Evolutionary conservation across 2,329 filamentous ascomycete genomes (phyloP).

Genomic region (Xylariaceae sp.): DNA sequence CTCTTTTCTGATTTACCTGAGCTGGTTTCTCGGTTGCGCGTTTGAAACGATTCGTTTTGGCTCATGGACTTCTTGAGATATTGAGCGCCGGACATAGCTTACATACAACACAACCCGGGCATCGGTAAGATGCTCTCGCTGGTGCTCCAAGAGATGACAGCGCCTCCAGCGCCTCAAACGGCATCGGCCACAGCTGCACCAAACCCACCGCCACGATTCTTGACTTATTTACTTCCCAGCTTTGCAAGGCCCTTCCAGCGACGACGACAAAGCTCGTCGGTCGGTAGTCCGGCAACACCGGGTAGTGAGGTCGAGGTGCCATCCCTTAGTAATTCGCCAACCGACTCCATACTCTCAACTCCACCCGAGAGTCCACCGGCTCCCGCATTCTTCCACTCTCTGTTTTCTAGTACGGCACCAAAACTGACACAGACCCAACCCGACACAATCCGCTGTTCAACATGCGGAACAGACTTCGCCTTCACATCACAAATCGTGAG

Average conservation of each 20-base stretch:
- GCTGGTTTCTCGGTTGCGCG: no score
- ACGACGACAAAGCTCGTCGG: constrained; percentile 34
- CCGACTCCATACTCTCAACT: constrained; percentile 32
- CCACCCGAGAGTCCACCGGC: constrained; percentile 23
- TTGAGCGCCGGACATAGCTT: no score
- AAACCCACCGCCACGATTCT: constrained; percentile 40
- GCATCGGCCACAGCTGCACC: constrained; percentile 7
- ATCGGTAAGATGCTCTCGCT: constrained; percentile 24
- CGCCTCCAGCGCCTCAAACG: constrained; percentile 1
- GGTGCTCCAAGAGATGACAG: constrained; percentile 24
- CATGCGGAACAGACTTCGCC: constrained; percentile 60
- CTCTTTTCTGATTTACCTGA: no score
- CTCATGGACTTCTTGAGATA: no score
- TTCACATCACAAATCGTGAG: constrained; percentile 60
- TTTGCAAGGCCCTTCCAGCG: constrained; percentile 48
- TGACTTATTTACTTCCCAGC: constrained; percentile 51
- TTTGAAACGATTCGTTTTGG: no score
- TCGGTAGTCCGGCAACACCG: constrained; percentile 23
- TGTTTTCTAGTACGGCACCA: constrained; percentile 17
- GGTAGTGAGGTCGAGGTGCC: constrained; percentile 26
- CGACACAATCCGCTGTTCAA: constrained; percentile 57
- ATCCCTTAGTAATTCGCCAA: constrained; percentile 36
- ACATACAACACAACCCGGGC: no score
- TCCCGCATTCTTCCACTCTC: constrained; percentile 25
- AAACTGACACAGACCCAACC: constrained; percentile 45